Base-by-base conservation (phyloP, 139 green algal species). In the Pseudopediastrum boryanum region DNA sequence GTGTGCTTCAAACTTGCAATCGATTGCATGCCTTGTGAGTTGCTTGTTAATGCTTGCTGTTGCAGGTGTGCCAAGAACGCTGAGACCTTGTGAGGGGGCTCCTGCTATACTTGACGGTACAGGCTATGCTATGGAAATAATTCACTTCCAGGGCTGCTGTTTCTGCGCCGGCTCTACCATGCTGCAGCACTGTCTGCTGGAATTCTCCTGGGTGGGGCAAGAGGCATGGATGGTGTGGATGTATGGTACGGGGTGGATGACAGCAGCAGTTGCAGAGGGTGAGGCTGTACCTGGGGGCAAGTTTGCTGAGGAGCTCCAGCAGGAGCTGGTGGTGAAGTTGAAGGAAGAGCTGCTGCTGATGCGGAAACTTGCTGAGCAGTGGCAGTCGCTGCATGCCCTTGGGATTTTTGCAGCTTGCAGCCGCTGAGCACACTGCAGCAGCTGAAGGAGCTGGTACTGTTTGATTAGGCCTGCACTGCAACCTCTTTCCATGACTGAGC, bases 31-130 rank as follows among this genome's bases (percentile, higher is more conserved):
- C 5, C 3, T n/a, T 46, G 36, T 25, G 44, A 7, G 43, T 46
- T 16, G 31, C 31, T 10, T 36, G 33, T n/a, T 50, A 6, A 35
- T 21, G 42, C 42, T 7, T 75, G 36, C 50, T 16, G 39, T 33
- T 67, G 42, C 72, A 82, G 84, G 85, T 38, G 73, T 68, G 8
- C 73, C 75, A 9, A 64, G 67, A 2, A 10, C 39, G 1, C 21
- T 85, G 27, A 77, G 87, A 69, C 70, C 84, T 0, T 94, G 91
- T 88, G 87, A 93, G 46, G 90, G 88, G 0, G 19, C 84, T 1
- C 65, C 86, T 2, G 68, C 90, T 12, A 29, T 93, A 3, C 44
- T 95, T 1, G 84, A 93, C 69, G 91, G 89, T n/a, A n/a, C 27
- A 79, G 50, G 44, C 35, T 46, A 7, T 44, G 44, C 21, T 72